A percentile compares a stretch with the other conserved stretches of the same genome.
phyloP scores from a whole-genome alignment of 2,329 filamentous ascomycete species.

The Xylaria sp. region DNA sequence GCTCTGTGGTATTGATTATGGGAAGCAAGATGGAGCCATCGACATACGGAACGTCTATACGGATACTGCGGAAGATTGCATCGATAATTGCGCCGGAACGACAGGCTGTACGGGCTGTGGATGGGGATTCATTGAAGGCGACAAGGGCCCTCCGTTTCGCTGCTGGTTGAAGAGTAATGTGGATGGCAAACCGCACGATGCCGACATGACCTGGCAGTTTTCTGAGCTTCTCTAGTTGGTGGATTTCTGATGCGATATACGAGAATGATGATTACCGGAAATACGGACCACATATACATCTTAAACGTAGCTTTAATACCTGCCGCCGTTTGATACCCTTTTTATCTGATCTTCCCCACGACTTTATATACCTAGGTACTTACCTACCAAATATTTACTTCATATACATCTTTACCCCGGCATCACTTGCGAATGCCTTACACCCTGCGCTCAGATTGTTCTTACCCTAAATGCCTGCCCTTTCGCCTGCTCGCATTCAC shows the following conservation, averaged over 20 bases:
- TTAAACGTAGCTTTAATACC: conserved; percentile 5
- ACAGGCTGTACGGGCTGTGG: conserved; percentile 56
- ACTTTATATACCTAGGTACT: background rate
- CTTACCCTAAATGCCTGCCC: background rate
- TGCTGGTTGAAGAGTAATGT: conserved; percentile 59
- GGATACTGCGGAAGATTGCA: conserved; percentile 57
- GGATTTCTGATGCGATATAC: background rate
- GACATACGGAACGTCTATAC: conserved; percentile 52
- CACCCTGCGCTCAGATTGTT: background rate
- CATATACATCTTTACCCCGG: background rate
- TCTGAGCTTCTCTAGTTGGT: conserved; percentile 50
- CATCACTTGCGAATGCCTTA: background rate
- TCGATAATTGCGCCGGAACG: conserved; percentile 57
- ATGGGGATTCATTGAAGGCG: conserved; percentile 58
- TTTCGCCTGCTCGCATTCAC: background rate
- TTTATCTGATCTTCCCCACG: background rate
- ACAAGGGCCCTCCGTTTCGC: conserved; percentile 53
- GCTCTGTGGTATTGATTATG: conserved; percentile 60
- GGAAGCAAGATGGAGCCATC: conserved; percentile 46
- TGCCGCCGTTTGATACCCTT: conserved; percentile 17
- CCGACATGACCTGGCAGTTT: conserved; percentile 57
- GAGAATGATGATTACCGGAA: conserved; percentile 7
- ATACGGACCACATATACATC: background rate
- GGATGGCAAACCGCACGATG: conserved; percentile 45
- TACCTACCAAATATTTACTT: no score